Evolutionary conservation across 352 stramenopile species (phyloP).

Genomic region (Globisporangium sylvaticum): DNA sequence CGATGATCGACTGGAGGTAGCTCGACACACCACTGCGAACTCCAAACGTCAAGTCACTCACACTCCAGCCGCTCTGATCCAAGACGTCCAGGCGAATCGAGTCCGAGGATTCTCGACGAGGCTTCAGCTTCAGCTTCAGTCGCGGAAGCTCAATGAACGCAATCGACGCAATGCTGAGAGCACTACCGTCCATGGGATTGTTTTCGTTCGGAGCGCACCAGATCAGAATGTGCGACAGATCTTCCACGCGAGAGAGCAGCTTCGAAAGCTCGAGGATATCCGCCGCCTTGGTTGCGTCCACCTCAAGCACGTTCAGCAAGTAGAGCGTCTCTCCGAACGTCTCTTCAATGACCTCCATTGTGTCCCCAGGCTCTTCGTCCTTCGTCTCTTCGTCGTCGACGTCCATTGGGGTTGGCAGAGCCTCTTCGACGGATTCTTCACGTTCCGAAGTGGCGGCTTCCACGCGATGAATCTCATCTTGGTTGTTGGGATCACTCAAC

Average conservation of each 20-base stretch:
- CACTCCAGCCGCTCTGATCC: slow-evolving; percentile 83
- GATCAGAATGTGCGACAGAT: slow-evolving; percentile 96
- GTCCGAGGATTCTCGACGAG: slow-evolving; percentile 45
- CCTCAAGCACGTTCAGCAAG: slow-evolving; percentile 93
- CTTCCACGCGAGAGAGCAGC: slow-evolving; percentile 93
- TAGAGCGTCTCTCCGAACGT: slow-evolving; percentile 73
- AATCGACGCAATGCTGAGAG: slow-evolving; percentile 48
- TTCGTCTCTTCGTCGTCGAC: slow-evolving; percentile 46
- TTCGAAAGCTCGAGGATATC: slow-evolving; percentile 72
- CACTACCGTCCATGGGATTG: background rate
- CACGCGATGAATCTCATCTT: slow-evolving; percentile 57
- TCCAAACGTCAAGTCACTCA: slow-evolving; percentile 60
- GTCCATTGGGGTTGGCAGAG: slow-evolving; percentile 28
- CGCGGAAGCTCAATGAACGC: slow-evolving; percentile 96
- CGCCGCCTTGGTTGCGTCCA: slow-evolving; percentile 31
- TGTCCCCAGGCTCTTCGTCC: slow-evolving; percentile 40
- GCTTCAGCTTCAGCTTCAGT: slow-evolving; percentile 94
- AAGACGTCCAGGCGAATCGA: slow-evolving; percentile 60
- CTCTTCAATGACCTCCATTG: slow-evolving; percentile 59
- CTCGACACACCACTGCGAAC: slow-evolving; percentile 29
- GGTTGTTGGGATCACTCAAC: slow-evolving; percentile 56
- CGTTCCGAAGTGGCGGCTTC: slow-evolving; percentile 24
- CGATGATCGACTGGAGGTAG: slow-evolving; percentile 48
- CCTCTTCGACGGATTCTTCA: background rate
- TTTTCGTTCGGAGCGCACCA: slow-evolving; percentile 68